Evolutionary conservation across 73 alveolate species (phyloP), one percentile per base, ranked within the genome.

Genomic region (Stentor roeselii): DNA sequence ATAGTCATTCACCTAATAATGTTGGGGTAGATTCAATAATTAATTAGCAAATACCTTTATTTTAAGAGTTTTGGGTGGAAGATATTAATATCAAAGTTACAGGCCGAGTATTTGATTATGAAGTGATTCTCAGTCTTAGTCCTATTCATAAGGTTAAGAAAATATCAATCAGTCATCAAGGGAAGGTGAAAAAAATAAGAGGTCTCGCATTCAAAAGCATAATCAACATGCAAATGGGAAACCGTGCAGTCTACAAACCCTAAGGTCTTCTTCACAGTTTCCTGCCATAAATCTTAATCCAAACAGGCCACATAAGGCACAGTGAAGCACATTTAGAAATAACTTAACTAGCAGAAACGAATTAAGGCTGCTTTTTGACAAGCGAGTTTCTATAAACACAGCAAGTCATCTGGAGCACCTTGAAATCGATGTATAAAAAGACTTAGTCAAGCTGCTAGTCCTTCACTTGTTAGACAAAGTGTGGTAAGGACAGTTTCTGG

Each of bases 211-310:
- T 88, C 82, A 85, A 95, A n/a, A n/a, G 82, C 76, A 76, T 21
- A 39, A 14, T 76, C 6, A 41, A 37, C n/a, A 67, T 40, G 39
- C 74, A 76, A 76, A 76, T 76, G 60, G 74, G 75, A 39, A 76
- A 76, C 84, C 30, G 87, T 0, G 86, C 86, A 1, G 38, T 60
- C 3, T 87, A 88, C 76, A 50, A 85, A 3, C 88, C 93, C 30
- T 88, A 99, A 75, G 98, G 94, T 15, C 96, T 94, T 39, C 95
- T 97, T 82, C 97, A 97, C 87, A 97, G 95, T 75, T 97, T 95
- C 90, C 87, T 97, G 75, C 99, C 99, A 3, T 99, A 97, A 85
- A 99, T 97, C 6, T 97, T 99, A 99, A 91, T 97, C 38, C 90
- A 94, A 83, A 91, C 97, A 3, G 99, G 95, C 88, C 96, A 92